Conservation (phyloP, 106 monocot species). For the Ottelia alismoides region DNA sequence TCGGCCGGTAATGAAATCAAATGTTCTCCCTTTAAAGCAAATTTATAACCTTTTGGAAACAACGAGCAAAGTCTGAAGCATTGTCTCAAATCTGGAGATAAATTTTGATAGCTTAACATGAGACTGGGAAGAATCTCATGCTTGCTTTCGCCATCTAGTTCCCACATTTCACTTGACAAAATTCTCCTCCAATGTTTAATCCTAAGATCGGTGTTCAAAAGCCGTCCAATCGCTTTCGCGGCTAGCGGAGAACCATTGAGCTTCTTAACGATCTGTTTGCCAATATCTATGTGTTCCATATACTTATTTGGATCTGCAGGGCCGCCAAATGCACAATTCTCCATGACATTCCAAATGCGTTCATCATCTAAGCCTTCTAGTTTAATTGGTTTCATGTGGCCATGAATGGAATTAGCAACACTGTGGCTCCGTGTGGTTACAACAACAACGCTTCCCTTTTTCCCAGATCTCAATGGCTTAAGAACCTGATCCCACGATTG, state of each 20-base stretch:
- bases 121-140: background rate
- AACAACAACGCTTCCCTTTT: background rate
- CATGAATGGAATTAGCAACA: too few relatives aligned
- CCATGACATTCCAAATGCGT: too few relatives aligned
- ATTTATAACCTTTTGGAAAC: conserved; percentile 1
- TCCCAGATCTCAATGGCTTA: background rate
- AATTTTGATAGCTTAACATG: background rate
- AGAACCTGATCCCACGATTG: background rate
- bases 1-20: too few relatives aligned
- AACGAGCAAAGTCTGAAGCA: conserved; percentile 1
- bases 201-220: background rate
- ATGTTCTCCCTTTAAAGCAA: background rate
- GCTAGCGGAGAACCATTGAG: background rate
- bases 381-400: too few relatives aligned
- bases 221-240: background rate
- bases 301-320: too few relatives aligned
- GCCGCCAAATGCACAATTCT: too few relatives aligned
- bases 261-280: conserved; percentile 1
- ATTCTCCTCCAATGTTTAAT: background rate
- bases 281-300: too few relatives aligned
- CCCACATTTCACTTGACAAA: background rate
- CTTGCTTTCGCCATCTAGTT: background rate
- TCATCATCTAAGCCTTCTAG: too few relatives aligned
- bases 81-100: background rate
- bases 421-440: background rate